phyloP scores from a whole-genome alignment of 2,329 filamentous ascomycete species.

The Pseudogymnoascus sp. region DNA sequence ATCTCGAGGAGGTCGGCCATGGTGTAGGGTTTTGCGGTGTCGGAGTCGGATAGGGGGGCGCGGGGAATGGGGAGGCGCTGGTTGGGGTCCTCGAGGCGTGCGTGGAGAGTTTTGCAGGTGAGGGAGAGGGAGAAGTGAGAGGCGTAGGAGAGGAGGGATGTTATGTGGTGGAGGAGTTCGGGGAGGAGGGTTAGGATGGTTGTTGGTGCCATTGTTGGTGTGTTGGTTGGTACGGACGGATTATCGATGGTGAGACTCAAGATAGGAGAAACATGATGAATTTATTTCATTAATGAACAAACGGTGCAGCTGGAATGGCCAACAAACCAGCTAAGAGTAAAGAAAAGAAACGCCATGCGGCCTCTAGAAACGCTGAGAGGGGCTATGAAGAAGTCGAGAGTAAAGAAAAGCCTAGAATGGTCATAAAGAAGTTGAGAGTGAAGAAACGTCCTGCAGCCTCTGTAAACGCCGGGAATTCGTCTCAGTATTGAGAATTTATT shows the following conservation, averaged over 20 bases:
- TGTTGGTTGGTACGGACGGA: neutral
- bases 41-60: too few species aligned
- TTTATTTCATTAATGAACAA: neutral
- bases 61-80: too few species aligned
- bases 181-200: neutral
- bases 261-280: neutral
- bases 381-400: neutral
- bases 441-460: neutral
- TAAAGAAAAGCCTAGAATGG: neutral
- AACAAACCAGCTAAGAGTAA: neutral
- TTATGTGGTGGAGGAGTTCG: neutral
- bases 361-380: neutral
- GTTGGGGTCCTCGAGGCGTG: too few species aligned
- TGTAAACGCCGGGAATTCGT: neutral
- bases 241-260: neutral
- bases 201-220: neutral
- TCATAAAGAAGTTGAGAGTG: neutral
- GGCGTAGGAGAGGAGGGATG: neutral
- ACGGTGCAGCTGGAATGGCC: neutral
- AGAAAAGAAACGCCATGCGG: neutral
- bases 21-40: too few species aligned
- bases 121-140: neutral
- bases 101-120: too few species aligned
- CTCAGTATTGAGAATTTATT: too few species aligned
- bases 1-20: too few species aligned